A percentile compares a stretch with the other conserved stretches of the same genome.
phyloP scores from a whole-genome alignment of 257 asterid genomes.

The Nicotiana benthamiana region DNA sequence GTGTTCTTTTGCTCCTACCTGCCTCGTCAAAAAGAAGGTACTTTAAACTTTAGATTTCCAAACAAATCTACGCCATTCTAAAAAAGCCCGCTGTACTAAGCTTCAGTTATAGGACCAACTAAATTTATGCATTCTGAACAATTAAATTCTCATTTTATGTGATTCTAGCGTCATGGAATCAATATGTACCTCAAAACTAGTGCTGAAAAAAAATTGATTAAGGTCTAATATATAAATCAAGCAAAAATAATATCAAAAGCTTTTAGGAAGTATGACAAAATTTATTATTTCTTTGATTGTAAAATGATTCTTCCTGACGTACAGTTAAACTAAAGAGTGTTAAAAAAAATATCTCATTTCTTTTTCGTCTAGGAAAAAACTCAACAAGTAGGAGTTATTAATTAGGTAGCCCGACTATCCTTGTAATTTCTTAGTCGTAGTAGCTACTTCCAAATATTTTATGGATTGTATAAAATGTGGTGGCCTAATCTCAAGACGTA shows the following conservation, averaged over 20 bases:
- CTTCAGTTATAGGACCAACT: too few species aligned
- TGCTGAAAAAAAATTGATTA: too few species aligned
- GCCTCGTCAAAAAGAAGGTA: conserved; percentile 96
- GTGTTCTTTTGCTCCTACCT: conserved; percentile 85
- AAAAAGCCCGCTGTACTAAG: too few species aligned
- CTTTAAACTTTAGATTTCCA: not conserved
- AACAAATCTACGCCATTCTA: too few species aligned
- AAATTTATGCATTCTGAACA: not conserved
- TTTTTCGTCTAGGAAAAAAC: not conserved
- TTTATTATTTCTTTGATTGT: not conserved
- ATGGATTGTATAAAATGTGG: not conserved
- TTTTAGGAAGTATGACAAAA: too few species aligned
- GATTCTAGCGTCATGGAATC: too few species aligned
- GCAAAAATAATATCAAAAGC: not conserved
- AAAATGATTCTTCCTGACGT: not conserved
- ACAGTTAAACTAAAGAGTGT: not conserved
- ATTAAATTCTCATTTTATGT: too few species aligned
- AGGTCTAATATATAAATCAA: too few species aligned
- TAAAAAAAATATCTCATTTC: not conserved
- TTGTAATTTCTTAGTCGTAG: not conserved
- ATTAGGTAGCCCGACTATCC: not conserved
- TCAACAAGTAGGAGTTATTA: not conserved
- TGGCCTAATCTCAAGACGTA: not conserved
- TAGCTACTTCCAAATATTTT: not conserved
- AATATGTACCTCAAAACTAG: too few species aligned